Conservation (phyloP, 1,284 basidiomycete genomes). For the Fistulinella cinereoalba region DNA sequence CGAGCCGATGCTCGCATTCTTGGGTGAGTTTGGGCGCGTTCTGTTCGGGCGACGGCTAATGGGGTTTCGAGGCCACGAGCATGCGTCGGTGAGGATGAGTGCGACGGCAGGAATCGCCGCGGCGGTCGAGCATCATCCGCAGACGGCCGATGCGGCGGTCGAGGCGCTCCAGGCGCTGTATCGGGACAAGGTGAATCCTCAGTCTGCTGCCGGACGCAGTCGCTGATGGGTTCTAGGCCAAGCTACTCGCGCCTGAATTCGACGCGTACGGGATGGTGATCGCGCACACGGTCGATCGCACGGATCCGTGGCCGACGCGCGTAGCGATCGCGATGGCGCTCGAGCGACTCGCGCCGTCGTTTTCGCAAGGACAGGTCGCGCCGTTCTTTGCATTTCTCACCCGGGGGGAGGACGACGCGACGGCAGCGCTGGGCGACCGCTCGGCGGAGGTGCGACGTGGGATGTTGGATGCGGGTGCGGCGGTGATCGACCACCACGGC, state of each 20-base stretch:
- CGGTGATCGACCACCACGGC: conserved; percentile 85
- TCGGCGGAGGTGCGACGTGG: conserved; percentile 78
- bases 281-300: conserved; percentile 81
- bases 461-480: conserved; percentile 85
- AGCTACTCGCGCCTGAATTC: conserved; percentile 85
- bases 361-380: conserved; percentile 65
- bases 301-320: conserved; percentile 91
- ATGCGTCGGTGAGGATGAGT: conserved; percentile 77
- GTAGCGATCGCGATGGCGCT: conserved; percentile 77
- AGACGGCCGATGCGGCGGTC: conserved; percentile 52
- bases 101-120: conserved; percentile 77
- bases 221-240: conserved; percentile 51
- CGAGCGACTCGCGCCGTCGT: conserved; percentile 65
- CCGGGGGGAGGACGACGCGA: conserved; percentile 68
- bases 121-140: conserved; percentile 74
- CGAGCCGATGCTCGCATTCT: conserved; percentile 58
- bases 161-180: conserved; percentile 69
- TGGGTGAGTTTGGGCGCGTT: conserved; percentile 48
- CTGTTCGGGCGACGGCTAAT: neutral
- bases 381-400: conserved; percentile 90
- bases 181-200: conserved; percentile 64
- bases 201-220: neutral
- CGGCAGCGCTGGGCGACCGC: conserved; percentile 91
- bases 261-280: conserved; percentile 95
- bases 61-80: conserved; percentile 62